Percentiles rank a stretch among this genome's conserved stretches.
These are phyloP conservation scores for Fomitopsis pinicola DNA, from an alignment of 1,284 basidiomycete genomes.

Conservation along the genomic window DNA sequence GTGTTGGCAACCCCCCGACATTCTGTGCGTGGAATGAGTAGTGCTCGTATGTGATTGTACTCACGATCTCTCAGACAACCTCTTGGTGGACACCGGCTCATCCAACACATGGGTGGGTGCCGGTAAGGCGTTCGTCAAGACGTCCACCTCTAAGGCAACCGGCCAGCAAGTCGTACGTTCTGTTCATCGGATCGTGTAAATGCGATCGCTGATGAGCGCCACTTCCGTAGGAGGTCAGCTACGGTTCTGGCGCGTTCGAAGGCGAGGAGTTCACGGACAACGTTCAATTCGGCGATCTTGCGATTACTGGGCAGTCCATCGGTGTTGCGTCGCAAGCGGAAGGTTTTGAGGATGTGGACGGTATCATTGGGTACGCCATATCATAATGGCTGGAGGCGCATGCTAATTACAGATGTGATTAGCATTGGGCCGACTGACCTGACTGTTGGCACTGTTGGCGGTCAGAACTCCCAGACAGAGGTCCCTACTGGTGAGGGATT, in stretches of 20 bases:
- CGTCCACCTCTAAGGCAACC: conserved; percentile 40
- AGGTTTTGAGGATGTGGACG: conserved; percentile 41
- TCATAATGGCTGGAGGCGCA: background rate
- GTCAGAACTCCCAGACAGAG: background rate
- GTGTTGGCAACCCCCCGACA: conserved; percentile 32
- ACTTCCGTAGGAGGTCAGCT: conserved; percentile 39
- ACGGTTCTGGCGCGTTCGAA: conserved; percentile 50
- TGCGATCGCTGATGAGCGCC: background rate
- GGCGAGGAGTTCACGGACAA: conserved; percentile 44
- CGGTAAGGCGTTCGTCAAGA: conserved; percentile 36
- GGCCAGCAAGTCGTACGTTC: conserved; percentile 35
- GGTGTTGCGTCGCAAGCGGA: conserved; percentile 44
- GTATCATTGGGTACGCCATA: conserved; percentile 42
- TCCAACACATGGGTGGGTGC: conserved; percentile 72
- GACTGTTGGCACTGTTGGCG: background rate
- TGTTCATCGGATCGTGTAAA: too few relatives aligned
- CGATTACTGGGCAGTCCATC: conserved; percentile 44
- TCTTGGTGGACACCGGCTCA: conserved; percentile 30
- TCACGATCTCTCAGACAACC: conserved; percentile 18
- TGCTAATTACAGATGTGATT: background rate
- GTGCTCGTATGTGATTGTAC: background rate
- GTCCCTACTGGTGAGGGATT: background rate
- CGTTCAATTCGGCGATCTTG: conserved; percentile 29
- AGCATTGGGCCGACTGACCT: background rate
- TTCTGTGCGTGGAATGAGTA: conserved; percentile 21